phyloP scores from a whole-genome alignment of 208 protist species.

The Leishmania guyanensis region DNA sequence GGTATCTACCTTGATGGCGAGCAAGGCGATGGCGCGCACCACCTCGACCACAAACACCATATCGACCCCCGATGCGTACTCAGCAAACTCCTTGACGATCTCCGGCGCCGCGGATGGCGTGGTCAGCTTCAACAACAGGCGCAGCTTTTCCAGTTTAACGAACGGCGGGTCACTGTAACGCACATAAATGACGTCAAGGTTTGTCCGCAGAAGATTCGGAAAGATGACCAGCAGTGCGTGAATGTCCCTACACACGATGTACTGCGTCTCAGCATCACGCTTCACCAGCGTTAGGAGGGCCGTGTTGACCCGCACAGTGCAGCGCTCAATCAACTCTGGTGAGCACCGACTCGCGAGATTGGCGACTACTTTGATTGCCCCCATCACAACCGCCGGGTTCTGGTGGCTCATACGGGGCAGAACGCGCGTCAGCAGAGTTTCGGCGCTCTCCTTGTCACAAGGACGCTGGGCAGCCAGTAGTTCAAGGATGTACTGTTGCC shows the following conservation, averaged over 20 bases:
- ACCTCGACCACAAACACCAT: slow-evolving; percentile 98
- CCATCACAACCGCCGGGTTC: slow-evolving; percentile 98
- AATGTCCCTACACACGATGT: slow-evolving; percentile 98
- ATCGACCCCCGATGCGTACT: slow-evolving; percentile 98
- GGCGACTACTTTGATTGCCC: slow-evolving; percentile 95
- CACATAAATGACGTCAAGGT: slow-evolving; percentile 98
- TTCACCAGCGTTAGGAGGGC: slow-evolving; percentile 92
- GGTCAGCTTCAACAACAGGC: slow-evolving; percentile 98
- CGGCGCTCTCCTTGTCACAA: slow-evolving; percentile 57
- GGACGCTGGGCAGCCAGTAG: slow-evolving; percentile 88
- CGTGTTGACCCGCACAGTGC: slow-evolving; percentile 94
- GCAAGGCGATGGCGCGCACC: slow-evolving; percentile 95
- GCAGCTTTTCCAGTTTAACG: slow-evolving; percentile 99
- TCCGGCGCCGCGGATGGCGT: slow-evolving; percentile 91
- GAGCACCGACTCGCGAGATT: slow-evolving; percentile 63
- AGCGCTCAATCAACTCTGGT: slow-evolving; percentile 54
- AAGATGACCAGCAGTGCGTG: slow-evolving; percentile 98
- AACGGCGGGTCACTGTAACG: slow-evolving; percentile 99
- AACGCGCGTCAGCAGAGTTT: slow-evolving; percentile 95
- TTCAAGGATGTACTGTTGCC: slow-evolving; percentile 98
- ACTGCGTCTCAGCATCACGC: slow-evolving; percentile 96
- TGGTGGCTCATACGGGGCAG: slow-evolving; percentile 95
- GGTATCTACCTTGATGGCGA: slow-evolving; percentile 98
- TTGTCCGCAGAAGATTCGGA: slow-evolving; percentile 91
- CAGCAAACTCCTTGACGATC: slow-evolving; percentile 97